Conservation (phyloP, 225 moss, liverwort and hornwort species). For the Sphagnum tenellum region DNA sequence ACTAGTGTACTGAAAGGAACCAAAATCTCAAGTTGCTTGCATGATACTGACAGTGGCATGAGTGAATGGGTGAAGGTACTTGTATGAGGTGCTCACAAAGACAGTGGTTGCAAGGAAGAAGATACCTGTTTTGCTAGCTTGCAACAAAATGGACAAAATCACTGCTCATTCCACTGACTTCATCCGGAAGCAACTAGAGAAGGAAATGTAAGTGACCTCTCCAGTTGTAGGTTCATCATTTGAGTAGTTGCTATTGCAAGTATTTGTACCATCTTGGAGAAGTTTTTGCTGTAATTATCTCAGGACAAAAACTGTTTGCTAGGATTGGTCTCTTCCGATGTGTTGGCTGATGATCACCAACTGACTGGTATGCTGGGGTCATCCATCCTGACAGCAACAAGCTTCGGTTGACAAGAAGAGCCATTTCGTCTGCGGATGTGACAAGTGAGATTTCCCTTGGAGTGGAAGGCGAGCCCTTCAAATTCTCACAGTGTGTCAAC, state of each 20-base stretch:
- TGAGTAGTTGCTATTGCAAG: not conserved
- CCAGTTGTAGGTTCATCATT: not conserved
- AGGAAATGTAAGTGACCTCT: conserved; percentile 63
- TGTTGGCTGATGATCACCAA: too few species aligned
- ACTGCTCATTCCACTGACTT: conserved; percentile 95
- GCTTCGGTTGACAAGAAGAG: conserved; percentile 57
- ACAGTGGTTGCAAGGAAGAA: conserved; percentile 66
- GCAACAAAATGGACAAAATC: conserved; percentile 98
- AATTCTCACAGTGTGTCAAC: conserved; percentile 70
- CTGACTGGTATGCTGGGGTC: not conserved
- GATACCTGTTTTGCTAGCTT: conserved; percentile 70
- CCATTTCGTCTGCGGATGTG: conserved; percentile 71
- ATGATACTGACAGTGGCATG: conserved; percentile 5
- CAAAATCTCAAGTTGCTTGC: not conserved
- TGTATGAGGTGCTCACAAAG: conserved; percentile 81
- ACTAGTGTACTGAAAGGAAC: too few species aligned
- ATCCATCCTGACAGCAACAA: conserved; percentile 58
- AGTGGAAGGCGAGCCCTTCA: conserved; percentile 59
- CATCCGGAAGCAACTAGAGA: conserved; percentile 88
- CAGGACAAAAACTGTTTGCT: too few species aligned
- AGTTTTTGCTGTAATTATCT: too few species aligned
- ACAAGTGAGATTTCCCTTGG: conserved; percentile 74
- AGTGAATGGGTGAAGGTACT: conserved; percentile 38
- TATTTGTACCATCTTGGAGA: not conserved
- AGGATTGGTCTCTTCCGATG: too few species aligned